Base-by-base conservation (phyloP, 2,329 filamentous ascomycete genomes). In the Hirsutella minnesotensis region DNA sequence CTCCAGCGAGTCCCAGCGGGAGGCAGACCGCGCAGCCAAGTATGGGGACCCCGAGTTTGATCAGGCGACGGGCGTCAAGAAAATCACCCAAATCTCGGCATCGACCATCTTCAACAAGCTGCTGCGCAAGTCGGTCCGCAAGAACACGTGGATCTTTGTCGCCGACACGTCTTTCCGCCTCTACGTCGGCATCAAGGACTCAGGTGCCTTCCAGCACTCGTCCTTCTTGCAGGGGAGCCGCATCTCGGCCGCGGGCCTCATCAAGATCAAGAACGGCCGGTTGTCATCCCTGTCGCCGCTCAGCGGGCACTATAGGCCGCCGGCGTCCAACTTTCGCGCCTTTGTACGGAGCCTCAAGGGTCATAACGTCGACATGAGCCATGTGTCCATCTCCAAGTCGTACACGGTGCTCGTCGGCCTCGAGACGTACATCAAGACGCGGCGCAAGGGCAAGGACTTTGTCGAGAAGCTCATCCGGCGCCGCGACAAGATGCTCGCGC, bases 141-240 rank as follows among this genome's bases (percentile, higher is more conserved):
- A 87, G 48, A 89, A 90, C 55, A 92, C 85, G 4, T 95, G 89
- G 89, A 94, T 95, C 49, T 95, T 94, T 54, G 88, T 89, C 8
- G 83, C 84, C 20, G 88, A 95, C 61, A 90, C 86, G 1, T 82
- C 77, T 1, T 92, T 89, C 59, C 78, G 85, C 1, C 69, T 95
- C 0, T 95, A 94, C 58, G 79, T 95, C 29, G 88, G 88, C 39
- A 92, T 95, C 66, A 95, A 95, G 56, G 79, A 85, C 58, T 83
- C 80, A 4, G 89, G 89, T 10, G 79, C 84, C 4, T 95, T 95
- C 55, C 89, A 95, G 54, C 89, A 95, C 61, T 89, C 83, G 12
- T 92, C 86, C 0, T 95, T 95, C 54, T 70, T 95, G 2, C 84
- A 89, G 47, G 89, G 88, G 20, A 75, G 81, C 9, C 78, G 88